Evolutionary conservation across 2,329 filamentous ascomycete species (phyloP).

Genomic region (Colletotrichum orchidophilum): DNA sequence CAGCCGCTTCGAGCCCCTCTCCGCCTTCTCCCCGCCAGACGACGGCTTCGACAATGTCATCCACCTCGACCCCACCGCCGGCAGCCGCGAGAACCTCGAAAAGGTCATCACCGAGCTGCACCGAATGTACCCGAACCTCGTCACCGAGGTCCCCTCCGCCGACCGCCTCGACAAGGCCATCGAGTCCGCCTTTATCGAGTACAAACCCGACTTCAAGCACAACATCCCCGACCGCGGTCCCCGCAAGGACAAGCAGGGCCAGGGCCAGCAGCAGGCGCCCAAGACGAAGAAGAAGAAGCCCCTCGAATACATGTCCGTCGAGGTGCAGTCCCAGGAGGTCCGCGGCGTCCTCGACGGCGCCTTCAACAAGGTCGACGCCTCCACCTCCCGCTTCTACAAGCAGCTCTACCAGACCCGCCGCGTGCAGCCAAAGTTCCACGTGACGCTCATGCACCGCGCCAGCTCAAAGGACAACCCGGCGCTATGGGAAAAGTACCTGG

Average conservation of each 20-base stretch:
- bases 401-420: conserved; percentile 78
- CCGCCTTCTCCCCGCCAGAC: conserved; percentile 76
- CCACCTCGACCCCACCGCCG: conserved; percentile 78
- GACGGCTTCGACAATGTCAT: conserved; percentile 85
- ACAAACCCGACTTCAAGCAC: conserved; percentile 80
- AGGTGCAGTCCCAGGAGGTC: conserved; percentile 54
- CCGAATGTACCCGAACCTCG: conserved; percentile 78
- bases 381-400: conserved; percentile 74
- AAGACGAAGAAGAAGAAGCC: conserved; percentile 55
- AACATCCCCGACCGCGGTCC: conserved; percentile 70
- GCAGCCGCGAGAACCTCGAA: conserved; percentile 89
- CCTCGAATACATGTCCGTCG: conserved; percentile 67
- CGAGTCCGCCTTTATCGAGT: conserved; percentile 76
- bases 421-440: conserved; percentile 87
- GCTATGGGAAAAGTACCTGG: conserved; percentile 78
- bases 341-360: conserved; percentile 71
- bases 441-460: conserved; percentile 89
- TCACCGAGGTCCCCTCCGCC: conserved; percentile 74
- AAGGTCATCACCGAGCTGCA: conserved; percentile 77
- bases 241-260: conserved; percentile 46
- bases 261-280: conserved; percentile 40
- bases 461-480: conserved; percentile 67
- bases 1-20: conserved; percentile 81
- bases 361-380: conserved; percentile 61
- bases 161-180: conserved; percentile 85